phyloP scores from a whole-genome alignment of 768 basidiomycete species.

The Rubroboletus satanas region DNA sequence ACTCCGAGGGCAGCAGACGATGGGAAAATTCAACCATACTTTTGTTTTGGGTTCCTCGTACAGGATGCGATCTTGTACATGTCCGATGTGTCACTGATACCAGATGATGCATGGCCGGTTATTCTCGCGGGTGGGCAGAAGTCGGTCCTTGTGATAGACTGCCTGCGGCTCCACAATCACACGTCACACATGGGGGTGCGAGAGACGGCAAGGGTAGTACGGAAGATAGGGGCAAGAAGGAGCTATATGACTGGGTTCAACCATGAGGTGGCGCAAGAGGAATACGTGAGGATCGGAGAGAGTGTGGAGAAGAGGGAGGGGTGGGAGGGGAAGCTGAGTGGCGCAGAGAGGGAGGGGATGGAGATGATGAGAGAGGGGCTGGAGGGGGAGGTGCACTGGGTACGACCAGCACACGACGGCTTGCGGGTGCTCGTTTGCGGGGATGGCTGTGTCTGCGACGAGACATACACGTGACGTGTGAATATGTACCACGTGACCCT shows the following conservation, averaged over 20 bases:
- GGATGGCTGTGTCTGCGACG: conserved; percentile 45
- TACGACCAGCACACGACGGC: conserved; percentile 76
- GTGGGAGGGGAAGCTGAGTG: conserved; percentile 26
- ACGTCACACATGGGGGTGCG: conserved; percentile 79
- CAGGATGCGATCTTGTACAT: conserved; percentile 69
- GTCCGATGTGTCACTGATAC: conserved; percentile 79
- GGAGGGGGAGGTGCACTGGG: conserved; percentile 46
- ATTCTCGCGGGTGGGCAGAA: conserved; percentile 30
- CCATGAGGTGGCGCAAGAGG: conserved; percentile 76
- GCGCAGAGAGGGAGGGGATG: conserved; percentile 40
- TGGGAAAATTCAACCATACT: conserved; percentile 47
- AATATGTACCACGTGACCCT: conserved; percentile 8
- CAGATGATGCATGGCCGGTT: conserved; percentile 63
- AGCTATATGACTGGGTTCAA: conserved; percentile 76
- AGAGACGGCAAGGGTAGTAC: conserved; percentile 53
- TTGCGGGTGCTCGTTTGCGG: conserved; percentile 49
- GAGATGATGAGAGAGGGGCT: conserved; percentile 46
- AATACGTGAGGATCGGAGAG: conserved; percentile 65
- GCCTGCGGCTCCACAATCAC: conserved; percentile 60
- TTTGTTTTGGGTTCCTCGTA: conserved; percentile 68
- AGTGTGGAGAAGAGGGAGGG: conserved; percentile 36
- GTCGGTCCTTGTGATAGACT: conserved; percentile 72
- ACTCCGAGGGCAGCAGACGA: conserved; percentile 10
- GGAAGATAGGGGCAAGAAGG: conserved; percentile 52
- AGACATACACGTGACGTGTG: conserved; percentile 40